Base-by-base conservation (phyloP, 1,284 basidiomycete genomes). In the Boletus semigastroideus region DNA sequence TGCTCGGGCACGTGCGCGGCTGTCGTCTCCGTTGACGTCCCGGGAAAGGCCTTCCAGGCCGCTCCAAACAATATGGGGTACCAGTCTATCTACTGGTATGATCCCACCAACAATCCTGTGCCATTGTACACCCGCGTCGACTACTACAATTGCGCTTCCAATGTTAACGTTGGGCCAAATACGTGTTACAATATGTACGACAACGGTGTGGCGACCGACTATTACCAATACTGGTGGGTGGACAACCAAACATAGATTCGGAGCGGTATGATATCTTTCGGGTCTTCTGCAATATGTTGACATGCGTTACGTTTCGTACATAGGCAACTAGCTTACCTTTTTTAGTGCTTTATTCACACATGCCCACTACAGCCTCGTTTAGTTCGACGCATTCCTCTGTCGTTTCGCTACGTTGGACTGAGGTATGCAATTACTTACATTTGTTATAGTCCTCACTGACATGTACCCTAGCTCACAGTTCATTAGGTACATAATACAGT, bases 131-230 rank as follows among this genome's bases (percentile, higher is more conserved):
- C 42, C 10, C 48, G 51, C 53, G 7, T 53, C n/a, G 16, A 39
- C 39, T 37, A 51, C 12, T 14, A 30, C 20, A 33, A 36, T 25
- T 30, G 34, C 4, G 14, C 10, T 34, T 10, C 16, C 19, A 40
- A 34, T 16, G 33, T 2, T 9, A 19, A 6, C 38, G 28, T 54
- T 1, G 42, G 33, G 33, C 17, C 10, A 0, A 44, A 56, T 11
- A 34, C 37, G 1, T 48, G 54, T 16, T 58, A 56, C 13, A 48
- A 54, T 25, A 4, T 57, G 38, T 53, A 47, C 9, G 33, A 34
- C 33, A 34, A 34, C 14, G 33, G 33, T 34, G 33, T 34, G 16
- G 33, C 14, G 33, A 34, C 33, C 33, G 34, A 36, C 34, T 36
- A n/a, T 36, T 4, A 10, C 34, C 16, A n/a, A 16, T 36, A 36